Evolutionary conservation across 257 asterid species (phyloP).

Genomic region (Solanum corneliomulleri): DNA sequence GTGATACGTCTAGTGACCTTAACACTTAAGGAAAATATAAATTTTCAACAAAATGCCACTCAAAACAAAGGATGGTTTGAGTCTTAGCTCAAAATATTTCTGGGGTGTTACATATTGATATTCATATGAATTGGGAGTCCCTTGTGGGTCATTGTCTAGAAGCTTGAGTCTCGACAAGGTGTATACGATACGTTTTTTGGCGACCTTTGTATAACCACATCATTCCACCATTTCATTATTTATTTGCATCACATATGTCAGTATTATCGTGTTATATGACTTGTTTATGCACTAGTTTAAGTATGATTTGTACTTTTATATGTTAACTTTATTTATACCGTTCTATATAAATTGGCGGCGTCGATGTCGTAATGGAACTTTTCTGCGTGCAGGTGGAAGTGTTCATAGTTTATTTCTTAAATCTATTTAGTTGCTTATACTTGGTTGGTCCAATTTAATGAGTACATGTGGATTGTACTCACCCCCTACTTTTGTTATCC

Average conservation of each 20-base stretch:
- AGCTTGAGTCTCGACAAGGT: background rate
- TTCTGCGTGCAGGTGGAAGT: background rate
- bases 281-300: background rate
- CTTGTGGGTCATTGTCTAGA: background rate
- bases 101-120: background rate
- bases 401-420: background rate
- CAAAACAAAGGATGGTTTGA: too few species aligned
- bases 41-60: too few species aligned
- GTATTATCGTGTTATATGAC: background rate
- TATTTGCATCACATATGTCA: background rate
- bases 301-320: background rate
- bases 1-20: too few species aligned
- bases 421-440: too few species aligned
- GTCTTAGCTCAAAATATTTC: too few species aligned
- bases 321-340: background rate
- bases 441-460: too few species aligned
- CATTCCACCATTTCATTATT: background rate
- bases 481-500: too few species aligned
- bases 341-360: background rate
- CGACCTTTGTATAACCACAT: background rate
- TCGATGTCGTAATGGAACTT: background rate
- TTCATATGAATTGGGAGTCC: background rate
- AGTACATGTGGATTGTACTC: background rate
- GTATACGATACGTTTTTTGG: background rate
- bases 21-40: too few species aligned